Conservation (phyloP, 1,284 basidiomycete species). For the Mycosarcoma mackinlayi region DNA sequence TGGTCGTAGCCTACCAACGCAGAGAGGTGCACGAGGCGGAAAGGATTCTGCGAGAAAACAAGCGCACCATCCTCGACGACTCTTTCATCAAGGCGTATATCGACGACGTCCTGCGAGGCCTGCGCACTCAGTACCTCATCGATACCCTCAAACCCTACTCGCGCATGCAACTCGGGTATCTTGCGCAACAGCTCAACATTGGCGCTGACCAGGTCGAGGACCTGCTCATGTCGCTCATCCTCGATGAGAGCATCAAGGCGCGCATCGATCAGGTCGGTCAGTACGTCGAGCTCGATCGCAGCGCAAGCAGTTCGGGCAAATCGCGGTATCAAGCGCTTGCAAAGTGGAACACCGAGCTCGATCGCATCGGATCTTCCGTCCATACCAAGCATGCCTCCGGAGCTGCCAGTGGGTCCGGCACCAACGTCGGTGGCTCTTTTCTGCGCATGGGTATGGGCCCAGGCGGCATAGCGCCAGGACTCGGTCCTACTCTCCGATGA, state of each 20-base stretch:
- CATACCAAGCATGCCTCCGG: slow-evolving; percentile 37
- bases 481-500: slow-evolving; percentile 31
- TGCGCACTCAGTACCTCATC: slow-evolving; percentile 94
- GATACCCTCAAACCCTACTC: slow-evolving; percentile 98
- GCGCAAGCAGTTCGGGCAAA: slow-evolving; percentile 78
- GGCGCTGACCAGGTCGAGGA: slow-evolving; percentile 88
- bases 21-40: slow-evolving; percentile 96
- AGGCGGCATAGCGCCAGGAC: slow-evolving; percentile 14
- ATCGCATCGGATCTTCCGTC: slow-evolving; percentile 30
- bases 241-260: slow-evolving; percentile 94
- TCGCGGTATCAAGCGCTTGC: slow-evolving; percentile 83
- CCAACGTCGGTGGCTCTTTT: slow-evolving; percentile 22
- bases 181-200: slow-evolving; percentile 86
- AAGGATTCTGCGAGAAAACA: slow-evolving; percentile 91
- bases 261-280: slow-evolving; percentile 95
- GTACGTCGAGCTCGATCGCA: slow-evolving; percentile 82
- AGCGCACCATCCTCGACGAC: slow-evolving; percentile 92
- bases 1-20: slow-evolving; percentile 94
- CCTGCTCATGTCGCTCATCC: slow-evolving; percentile 88
- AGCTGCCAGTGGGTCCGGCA: slow-evolving; percentile 31
- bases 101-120: slow-evolving; percentile 89
- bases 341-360: slow-evolving; percentile 78
- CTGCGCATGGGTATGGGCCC: slow-evolving; percentile 41
- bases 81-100: slow-evolving; percentile 92
- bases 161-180: slow-evolving; percentile 80